Percentiles rank a stretch among this genome's conserved stretches.
phyloP scores from a whole-genome alignment of 2,329 filamentous ascomycete species.

The Didymosphaeria variabile region DNA sequence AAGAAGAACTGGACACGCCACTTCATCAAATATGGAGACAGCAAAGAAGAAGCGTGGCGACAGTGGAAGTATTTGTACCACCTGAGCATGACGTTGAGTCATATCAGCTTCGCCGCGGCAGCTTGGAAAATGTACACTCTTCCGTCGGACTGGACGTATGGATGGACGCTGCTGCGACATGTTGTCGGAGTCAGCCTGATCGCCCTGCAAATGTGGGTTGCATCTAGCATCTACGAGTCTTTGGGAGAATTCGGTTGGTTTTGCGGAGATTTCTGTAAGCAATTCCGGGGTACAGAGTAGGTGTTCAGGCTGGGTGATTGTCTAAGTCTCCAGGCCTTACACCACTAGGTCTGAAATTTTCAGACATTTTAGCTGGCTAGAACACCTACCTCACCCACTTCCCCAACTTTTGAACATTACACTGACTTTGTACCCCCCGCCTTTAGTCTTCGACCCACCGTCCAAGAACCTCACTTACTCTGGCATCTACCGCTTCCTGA shows the following conservation, averaged over 20 bases:
- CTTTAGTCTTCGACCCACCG: conserved; percentile 77
- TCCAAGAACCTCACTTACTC: conserved; percentile 87
- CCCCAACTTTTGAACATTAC: background rate
- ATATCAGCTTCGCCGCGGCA: conserved; percentile 86
- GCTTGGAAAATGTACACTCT: conserved; percentile 96
- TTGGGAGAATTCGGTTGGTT: conserved; percentile 99
- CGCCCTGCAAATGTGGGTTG: conserved; percentile 90
- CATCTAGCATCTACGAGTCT: conserved; percentile 91
- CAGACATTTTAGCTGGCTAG: no score
- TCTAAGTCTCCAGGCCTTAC: no score
- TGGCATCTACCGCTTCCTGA: conserved; percentile 97
- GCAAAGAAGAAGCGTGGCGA: conserved; percentile 88
- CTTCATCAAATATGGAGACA: conserved; percentile 96
- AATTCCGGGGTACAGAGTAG: background rate
- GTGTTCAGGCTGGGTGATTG: no score
- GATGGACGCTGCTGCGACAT: conserved; percentile 85
- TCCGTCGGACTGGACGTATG: conserved; percentile 87
- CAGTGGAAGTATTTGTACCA: conserved; percentile 99
- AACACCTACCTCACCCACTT: no score
- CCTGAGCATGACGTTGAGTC: conserved; percentile 88
- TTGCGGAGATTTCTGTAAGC: conserved; percentile 96
- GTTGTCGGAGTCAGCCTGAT: conserved; percentile 83
- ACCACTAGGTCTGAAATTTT: no score
- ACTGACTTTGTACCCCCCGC: background rate
- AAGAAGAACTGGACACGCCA: conserved; percentile 96